Evolutionary conservation across 352 stramenopile species (phyloP).

Genomic region (Phytophthora vignae): DNA sequence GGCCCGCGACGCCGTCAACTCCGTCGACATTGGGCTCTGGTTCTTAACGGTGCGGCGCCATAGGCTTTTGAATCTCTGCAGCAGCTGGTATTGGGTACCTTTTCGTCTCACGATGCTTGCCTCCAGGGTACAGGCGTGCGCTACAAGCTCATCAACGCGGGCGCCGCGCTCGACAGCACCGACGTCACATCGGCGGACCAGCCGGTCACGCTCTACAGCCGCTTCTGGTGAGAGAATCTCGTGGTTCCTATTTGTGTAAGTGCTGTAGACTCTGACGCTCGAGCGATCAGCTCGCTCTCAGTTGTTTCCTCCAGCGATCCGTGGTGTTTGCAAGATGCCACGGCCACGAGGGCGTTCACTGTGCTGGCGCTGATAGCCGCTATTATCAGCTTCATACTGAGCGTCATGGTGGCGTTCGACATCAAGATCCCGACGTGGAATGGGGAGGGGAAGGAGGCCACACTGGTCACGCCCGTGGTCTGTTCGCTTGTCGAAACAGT

Average conservation of each 20-base stretch:
- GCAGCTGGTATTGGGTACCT: background rate
- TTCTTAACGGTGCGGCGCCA: conserved; percentile 50
- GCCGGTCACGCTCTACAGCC: conserved; percentile 39
- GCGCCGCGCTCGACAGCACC: conserved; percentile 46
- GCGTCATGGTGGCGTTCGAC: conserved; percentile 56
- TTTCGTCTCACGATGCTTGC: conserved; percentile 2
- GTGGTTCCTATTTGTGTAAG: background rate
- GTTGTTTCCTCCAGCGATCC: conserved; percentile 54
- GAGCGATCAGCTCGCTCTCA: conserved; percentile 42
- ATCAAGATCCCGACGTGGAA: conserved; percentile 82
- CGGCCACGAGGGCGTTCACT: conserved; percentile 51
- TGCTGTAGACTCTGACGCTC: conserved; percentile 9
- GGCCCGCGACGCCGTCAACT: conserved; percentile 73
- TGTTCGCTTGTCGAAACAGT: conserved; percentile 61
- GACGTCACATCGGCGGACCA: conserved; percentile 33
- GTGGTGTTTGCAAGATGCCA: conserved; percentile 70
- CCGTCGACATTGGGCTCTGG: conserved; percentile 80
- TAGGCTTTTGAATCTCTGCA: conserved; percentile 1
- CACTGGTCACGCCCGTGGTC: conserved; percentile 59
- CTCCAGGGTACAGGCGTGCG: conserved; percentile 70
- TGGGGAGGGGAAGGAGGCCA: conserved; percentile 67
- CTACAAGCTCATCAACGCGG: conserved; percentile 87
- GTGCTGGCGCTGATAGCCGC: conserved; percentile 63
- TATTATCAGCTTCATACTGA: conserved; percentile 63
- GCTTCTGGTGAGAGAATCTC: conserved; percentile 45